These are phyloP conservation scores for Auricularia heimuer DNA, from an alignment of 768 basidiomycete species.

Conservation along the genomic window DNA sequence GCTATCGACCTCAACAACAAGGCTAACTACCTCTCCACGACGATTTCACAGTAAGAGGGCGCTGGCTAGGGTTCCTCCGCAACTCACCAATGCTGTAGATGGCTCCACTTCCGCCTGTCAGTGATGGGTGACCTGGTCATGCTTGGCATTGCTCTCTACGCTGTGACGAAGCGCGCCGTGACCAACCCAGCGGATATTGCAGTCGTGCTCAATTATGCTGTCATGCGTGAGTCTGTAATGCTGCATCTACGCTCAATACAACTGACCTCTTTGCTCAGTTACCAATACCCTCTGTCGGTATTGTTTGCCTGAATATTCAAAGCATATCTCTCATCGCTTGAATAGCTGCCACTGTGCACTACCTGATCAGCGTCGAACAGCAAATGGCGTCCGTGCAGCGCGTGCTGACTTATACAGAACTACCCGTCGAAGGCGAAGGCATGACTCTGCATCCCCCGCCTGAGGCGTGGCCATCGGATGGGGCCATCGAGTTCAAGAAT, in stretches of 20 bases:
- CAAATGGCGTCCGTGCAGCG: slow-evolving; percentile 69
- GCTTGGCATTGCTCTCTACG: slow-evolving; percentile 61
- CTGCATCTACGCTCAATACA: not conserved
- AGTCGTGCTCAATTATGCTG: slow-evolving; percentile 48
- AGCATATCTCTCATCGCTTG: not conserved
- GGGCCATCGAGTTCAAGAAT: slow-evolving; percentile 44
- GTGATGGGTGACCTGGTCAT: slow-evolving; percentile 58
- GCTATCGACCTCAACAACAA: slow-evolving; percentile 52
- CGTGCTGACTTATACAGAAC: slow-evolving; percentile 53
- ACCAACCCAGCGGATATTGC: slow-evolving; percentile 54
- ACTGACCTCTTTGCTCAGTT: not conserved
- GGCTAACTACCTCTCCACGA: slow-evolving; percentile 54
- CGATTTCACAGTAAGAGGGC: slow-evolving; percentile 24
- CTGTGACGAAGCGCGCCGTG: slow-evolving; percentile 44
- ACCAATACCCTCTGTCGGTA: not conserved
- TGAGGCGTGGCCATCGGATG: slow-evolving; percentile 39
- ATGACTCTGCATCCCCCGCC: slow-evolving; percentile 36
- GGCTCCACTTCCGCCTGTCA: slow-evolving; percentile 55
- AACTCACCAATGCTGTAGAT: too few species aligned
- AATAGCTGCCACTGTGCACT: slow-evolving; percentile 43
- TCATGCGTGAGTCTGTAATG: not conserved
- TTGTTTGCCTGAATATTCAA: too few species aligned
- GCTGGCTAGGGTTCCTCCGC: too few species aligned
- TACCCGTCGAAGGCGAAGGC: slow-evolving; percentile 43
- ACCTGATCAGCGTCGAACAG: slow-evolving; percentile 52